Evolutionary conservation across 1,139 yeast genomes (phyloP).

Genomic region (Schwanniomyces etchellsii): DNA sequence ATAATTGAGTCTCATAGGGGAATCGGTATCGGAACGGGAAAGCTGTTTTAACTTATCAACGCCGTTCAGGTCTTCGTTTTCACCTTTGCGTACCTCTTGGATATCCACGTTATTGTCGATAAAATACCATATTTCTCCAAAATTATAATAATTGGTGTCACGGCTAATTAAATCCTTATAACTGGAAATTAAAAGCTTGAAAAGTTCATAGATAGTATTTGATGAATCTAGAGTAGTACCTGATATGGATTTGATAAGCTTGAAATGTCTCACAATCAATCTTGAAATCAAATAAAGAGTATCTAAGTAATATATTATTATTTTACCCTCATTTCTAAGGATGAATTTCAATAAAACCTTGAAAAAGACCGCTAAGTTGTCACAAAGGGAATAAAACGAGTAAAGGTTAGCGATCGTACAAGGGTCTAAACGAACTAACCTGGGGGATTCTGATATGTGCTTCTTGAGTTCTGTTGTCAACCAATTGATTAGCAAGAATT

Average conservation of each 20-base stretch:
- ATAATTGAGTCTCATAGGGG: constrained; percentile 1
- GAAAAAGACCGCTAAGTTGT: constrained; percentile 38
- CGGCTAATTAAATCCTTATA: constrained; percentile 31
- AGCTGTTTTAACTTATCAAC: too few relatives aligned
- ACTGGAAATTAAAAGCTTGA: constrained; percentile 26
- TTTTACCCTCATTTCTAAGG: constrained; percentile 36
- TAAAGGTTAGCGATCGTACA: constrained; percentile 26
- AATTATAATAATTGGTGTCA: constrained; percentile 29
- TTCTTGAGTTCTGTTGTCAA: constrained; percentile 34
- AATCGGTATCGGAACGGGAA: too few relatives aligned
- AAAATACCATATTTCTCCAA: constrained; percentile 32
- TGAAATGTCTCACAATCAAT: constrained; percentile 31
- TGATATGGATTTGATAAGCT: constrained; percentile 31
- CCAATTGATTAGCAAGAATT: constrained; percentile 39
- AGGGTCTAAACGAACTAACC: constrained; percentile 34
- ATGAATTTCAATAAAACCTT: constrained; percentile 31
- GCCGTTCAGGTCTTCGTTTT: too few relatives aligned
- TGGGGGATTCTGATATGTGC: constrained; percentile 25
- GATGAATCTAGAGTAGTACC: constrained; percentile 20
- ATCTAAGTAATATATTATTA: constrained; percentile 37
- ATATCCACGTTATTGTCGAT: constrained; percentile 21
- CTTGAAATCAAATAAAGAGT: constrained; percentile 31
- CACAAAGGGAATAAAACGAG: constrained; percentile 26
- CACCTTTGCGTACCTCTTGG: neutral
- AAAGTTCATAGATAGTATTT: constrained; percentile 30